Evolutionary conservation across 1,284 basidiomycete species (phyloP), one percentile per base, ranked within the genome.

Genomic region (Ustilago crameri): DNA sequence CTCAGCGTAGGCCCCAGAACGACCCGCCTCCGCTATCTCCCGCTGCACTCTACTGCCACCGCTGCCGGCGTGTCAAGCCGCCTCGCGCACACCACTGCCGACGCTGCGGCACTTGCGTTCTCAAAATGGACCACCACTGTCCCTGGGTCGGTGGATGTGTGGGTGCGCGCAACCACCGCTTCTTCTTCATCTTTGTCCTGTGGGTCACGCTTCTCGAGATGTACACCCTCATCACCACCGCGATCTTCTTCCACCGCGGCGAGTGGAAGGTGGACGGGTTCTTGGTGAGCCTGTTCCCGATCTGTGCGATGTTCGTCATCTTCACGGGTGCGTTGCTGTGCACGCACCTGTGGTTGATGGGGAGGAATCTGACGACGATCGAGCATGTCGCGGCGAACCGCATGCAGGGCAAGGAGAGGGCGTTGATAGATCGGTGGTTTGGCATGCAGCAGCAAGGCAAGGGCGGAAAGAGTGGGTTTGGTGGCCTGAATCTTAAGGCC

Each of bases 91-190:
- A 93, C 82, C 91, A 92, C 84, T 93, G 91, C 84, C 85, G 89
- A 17, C 84, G 84, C 23, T 92, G 91, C 84, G 90, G 89, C 14
- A 75, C 90, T 86, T 91, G 90, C 76, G 86, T 91, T 0, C 81
- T 91, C 48, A 88, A 88, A 77, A 91, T 89, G 79, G 91, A 92
- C 77, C 91, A 92, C 83, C 91, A 92, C 77, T 83, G 82, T 55
- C 83, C 83, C 17, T 84, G 91, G 91, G 89, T 93, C 49, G 91
- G 91, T 26, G 90, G 91, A 72, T 93, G 91, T 75, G 91, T 93
- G 9, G 91, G 91, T 10, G 91, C 91, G 3, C 86, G 87, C 45
- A 93, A 93, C 80, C 89, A 92, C 73, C 91, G 90, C 87, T 91
- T 89, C 81, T 91, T 92, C 83, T 69, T 90, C 59, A 89, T 89